Conservation (phyloP, 2,329 filamentous ascomycete species). For the Hymenoscyphus fructigenus region DNA sequence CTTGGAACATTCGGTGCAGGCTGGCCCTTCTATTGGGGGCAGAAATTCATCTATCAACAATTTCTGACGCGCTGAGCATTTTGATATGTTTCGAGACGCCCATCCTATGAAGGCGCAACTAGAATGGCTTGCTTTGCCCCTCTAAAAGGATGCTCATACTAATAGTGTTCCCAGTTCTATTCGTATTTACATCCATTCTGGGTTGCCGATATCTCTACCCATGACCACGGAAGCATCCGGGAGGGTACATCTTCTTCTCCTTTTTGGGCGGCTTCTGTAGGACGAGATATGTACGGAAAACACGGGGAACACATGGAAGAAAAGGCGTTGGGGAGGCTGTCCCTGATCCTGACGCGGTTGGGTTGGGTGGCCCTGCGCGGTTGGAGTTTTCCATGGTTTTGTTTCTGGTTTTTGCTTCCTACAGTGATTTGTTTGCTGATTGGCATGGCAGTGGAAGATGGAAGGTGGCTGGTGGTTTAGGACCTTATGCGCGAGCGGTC, state of each 20-base stretch:
- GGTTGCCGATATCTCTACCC: neutral
- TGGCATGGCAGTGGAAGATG: neutral
- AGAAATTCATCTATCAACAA: neutral
- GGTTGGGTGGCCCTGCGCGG: neutral
- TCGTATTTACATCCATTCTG: neutral
- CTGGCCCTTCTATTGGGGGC: neutral
- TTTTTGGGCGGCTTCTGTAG: neutral
- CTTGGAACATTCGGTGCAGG: neutral
- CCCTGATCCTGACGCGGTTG: neutral
- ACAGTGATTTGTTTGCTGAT: neutral
- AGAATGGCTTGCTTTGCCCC: neutral
- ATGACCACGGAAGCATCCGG: neutral
- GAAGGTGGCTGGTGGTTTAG: neutral
- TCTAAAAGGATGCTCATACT: neutral
- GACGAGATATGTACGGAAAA: neutral
- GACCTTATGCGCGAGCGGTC: neutral
- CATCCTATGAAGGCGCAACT: neutral
- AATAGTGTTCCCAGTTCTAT: neutral
- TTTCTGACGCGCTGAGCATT: neutral
- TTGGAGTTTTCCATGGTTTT: neutral
- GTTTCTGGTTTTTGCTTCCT: constrained; percentile 1
- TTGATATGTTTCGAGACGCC: neutral
- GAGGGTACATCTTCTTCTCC: neutral
- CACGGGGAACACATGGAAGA: neutral
- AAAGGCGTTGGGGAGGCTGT: neutral